These are phyloP conservation scores for Aspergillus nanangensis DNA, from an alignment of 495 filamentous ascomycete genomes.

Conservation along the genomic window DNA sequence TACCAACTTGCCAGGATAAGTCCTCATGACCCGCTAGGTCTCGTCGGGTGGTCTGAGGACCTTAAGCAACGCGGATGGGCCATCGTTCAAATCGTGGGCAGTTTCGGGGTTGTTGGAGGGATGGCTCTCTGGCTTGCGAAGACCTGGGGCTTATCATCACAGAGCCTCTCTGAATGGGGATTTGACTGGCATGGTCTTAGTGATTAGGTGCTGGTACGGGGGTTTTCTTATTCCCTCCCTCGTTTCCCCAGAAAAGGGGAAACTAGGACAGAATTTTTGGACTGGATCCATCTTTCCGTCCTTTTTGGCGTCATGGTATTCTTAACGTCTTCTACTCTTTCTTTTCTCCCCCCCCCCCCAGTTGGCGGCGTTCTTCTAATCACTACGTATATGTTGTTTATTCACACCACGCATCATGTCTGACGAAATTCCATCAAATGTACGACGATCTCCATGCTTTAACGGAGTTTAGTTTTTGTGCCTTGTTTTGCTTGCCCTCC, in stretches of 20 bases:
- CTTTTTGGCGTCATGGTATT: neutral
- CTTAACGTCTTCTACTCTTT: too few relatives aligned
- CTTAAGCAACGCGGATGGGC: conserved; percentile 61
- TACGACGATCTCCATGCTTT: too few relatives aligned
- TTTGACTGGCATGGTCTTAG: conserved; percentile 23
- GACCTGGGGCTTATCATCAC: conserved; percentile 37
- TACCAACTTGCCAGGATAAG: conserved; percentile 36
- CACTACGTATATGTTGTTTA: neutral
- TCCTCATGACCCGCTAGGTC: conserved; percentile 68
- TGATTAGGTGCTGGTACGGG: conserved; percentile 6
- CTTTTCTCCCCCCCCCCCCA: neutral
- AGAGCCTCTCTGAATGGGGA: conserved; percentile 32
- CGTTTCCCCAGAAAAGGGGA: neutral
- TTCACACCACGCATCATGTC: neutral
- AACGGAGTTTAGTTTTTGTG: neutral
- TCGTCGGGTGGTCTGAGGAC: conserved; percentile 67
- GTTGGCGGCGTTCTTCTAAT: neutral
- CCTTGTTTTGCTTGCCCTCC: too few relatives aligned
- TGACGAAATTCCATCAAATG: neutral
- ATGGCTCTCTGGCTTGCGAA: conserved; percentile 60
- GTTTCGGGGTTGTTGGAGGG: conserved; percentile 69
- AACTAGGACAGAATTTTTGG: neutral
- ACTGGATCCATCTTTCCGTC: neutral
- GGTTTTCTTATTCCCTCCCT: too few relatives aligned
- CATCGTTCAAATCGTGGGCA: conserved; percentile 74